Percentiles rank a stretch among this genome's conserved stretches.
Conservation (phyloP, 352 stramenopile species). For the Globisporangium okanoganense region DNA sequence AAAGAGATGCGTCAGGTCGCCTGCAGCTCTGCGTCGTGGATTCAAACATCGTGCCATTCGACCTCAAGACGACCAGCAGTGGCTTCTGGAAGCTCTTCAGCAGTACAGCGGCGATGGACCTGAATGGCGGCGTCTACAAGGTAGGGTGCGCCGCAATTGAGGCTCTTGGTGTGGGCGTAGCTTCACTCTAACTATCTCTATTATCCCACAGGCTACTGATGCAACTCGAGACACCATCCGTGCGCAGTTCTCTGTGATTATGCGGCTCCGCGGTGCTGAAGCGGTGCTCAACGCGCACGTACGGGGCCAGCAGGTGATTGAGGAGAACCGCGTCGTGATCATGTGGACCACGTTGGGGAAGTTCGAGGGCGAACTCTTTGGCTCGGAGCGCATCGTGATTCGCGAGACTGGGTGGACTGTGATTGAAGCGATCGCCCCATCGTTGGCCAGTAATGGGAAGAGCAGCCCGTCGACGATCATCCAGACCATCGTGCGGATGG, state of each 20-base stretch:
- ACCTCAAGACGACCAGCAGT: not conserved
- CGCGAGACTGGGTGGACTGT: constrained; percentile 3
- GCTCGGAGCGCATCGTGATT: not conserved
- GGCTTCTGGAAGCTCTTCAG: constrained; percentile 1
- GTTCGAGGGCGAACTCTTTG: not conserved
- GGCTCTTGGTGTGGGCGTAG: not conserved
- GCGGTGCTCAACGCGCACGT: not conserved
- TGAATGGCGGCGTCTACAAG: constrained; percentile 1
- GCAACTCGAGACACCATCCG: not conserved
- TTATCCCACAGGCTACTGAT: not conserved
- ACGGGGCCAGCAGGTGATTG: not conserved
- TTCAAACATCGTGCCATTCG: constrained; percentile 3
- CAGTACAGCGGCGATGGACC: not conserved
- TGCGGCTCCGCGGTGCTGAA: not conserved
- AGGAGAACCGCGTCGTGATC: not conserved
- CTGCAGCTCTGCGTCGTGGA: constrained; percentile 4
- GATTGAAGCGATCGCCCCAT: not conserved
- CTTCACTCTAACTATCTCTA: not conserved
- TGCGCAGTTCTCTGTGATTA: not conserved
- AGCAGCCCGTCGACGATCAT: not conserved
- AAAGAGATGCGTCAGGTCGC: not conserved
- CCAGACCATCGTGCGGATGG: constrained; percentile 5
- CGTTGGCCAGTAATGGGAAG: not conserved
- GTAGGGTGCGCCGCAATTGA: not conserved
- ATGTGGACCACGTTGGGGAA: not conserved